These are phyloP conservation scores for Phialophora expanda DNA, from an alignment of 2,329 filamentous ascomycete genomes.

Conservation along the genomic window DNA sequence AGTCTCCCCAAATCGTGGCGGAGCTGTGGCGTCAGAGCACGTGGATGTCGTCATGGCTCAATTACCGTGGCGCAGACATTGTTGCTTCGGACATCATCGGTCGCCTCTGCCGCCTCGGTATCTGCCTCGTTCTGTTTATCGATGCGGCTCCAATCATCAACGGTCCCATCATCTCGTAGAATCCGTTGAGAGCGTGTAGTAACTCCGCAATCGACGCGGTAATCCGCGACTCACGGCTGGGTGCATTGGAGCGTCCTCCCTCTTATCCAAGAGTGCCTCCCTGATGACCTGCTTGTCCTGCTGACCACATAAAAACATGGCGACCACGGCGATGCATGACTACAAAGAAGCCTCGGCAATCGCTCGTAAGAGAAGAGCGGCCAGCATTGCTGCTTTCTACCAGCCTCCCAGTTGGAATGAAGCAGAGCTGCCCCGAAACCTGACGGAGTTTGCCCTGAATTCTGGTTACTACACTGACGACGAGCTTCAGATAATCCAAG, in stretches of 20 bases:
- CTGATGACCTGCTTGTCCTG: slow-evolving; percentile 13
- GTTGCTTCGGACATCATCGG: slow-evolving; percentile 19
- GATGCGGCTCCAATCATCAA: slow-evolving; percentile 1
- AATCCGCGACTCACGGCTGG: slow-evolving; percentile 7
- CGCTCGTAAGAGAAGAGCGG: slow-evolving; percentile 43
- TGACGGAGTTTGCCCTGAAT: slow-evolving; percentile 39
- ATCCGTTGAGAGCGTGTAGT: slow-evolving; percentile 10
- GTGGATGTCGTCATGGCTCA: slow-evolving; percentile 9
- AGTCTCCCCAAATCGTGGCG: slow-evolving; percentile 2
- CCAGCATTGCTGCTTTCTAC: slow-evolving; percentile 38
- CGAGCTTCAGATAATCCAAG: slow-evolving; percentile 59
- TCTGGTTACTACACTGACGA: slow-evolving; percentile 64
- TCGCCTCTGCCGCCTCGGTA: not conserved
- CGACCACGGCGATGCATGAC: slow-evolving; percentile 21
- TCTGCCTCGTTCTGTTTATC: not conserved
- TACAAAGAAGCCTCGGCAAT: slow-evolving; percentile 48
- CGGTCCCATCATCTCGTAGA: slow-evolving; percentile 2
- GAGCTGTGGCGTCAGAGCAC: not conserved
- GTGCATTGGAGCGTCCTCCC: slow-evolving; percentile 2
- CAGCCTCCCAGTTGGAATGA: slow-evolving; percentile 35
- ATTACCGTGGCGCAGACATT: slow-evolving; percentile 14
- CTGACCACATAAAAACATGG: slow-evolving; percentile 22
- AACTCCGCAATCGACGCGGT: slow-evolving; percentile 23
- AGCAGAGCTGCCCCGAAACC: slow-evolving; percentile 35
- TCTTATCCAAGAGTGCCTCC: slow-evolving; percentile 4